phyloP scores from a whole-genome alignment of 2,329 filamentous ascomycete genomes.

The Chrysosporium keratinophilum region DNA sequence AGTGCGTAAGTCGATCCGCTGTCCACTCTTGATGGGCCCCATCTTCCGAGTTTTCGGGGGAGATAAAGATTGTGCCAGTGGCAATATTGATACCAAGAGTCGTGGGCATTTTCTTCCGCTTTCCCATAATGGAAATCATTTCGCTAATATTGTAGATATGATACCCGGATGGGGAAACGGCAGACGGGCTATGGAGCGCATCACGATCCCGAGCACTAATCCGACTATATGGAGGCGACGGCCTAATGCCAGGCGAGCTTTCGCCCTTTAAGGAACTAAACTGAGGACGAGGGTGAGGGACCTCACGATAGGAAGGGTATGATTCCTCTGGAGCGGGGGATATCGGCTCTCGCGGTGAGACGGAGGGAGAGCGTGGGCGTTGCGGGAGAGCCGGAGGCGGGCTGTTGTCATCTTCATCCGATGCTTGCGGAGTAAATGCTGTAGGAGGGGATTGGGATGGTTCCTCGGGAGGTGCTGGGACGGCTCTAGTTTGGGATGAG shows the following conservation, averaged over 20 bases:
- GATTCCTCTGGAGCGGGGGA: constrained; percentile 27
- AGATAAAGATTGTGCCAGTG: constrained; percentile 80
- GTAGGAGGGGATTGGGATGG: constrained; percentile 32
- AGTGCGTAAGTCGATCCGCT: constrained; percentile 90
- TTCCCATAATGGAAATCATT: constrained; percentile 93
- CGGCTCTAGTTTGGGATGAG: constrained; percentile 22
- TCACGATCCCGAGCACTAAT: constrained; percentile 31
- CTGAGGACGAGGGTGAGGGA: constrained; percentile 33
- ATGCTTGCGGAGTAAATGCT: constrained; percentile 55
- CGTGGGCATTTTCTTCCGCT: constrained; percentile 97
- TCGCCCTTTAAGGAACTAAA: constrained; percentile 33
- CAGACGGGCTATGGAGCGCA: constrained; percentile 36
- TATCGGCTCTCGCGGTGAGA: constrained; percentile 46
- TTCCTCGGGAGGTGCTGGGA: constrained; percentile 34
- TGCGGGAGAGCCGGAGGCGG: constrained; percentile 52
- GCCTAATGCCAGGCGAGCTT: constrained; percentile 33
- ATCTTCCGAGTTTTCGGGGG: constrained; percentile 72
- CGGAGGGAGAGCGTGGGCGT: constrained; percentile 53
- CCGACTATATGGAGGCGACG: constrained; percentile 49
- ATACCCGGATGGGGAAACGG: constrained; percentile 63
- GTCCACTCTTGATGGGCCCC: constrained; percentile 86
- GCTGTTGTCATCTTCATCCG: constrained; percentile 51
- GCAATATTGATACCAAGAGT: constrained; percentile 86
- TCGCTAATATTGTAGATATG: constrained; percentile 96
- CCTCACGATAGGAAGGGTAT: constrained; percentile 1